Base-by-base conservation (phyloP, 139 green algal genomes). In the Axilococcus clingmanii region DNA sequence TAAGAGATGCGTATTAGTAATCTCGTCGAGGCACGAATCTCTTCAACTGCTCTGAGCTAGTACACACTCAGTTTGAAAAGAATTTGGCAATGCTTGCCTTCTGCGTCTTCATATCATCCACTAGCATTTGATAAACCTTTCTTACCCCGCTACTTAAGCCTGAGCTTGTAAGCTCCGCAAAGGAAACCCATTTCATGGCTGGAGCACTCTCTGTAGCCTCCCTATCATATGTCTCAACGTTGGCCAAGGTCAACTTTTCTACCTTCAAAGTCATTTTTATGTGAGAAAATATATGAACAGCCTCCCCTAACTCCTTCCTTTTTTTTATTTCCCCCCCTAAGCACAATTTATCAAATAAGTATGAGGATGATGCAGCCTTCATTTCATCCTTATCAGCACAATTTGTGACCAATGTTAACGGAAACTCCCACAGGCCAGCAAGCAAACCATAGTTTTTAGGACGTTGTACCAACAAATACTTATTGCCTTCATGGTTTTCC, bases 401-500 rank as follows among this genome's bases (percentile, higher is more conserved):
- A 4, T 17, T 24, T 16, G 40, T 44, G 27, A 66, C 46, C 33
- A 20, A 31, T 40, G 55, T 47, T 42, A 66, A 48, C n/a, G 78
- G 78, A 32, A 84, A 84, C 56, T 88, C 75, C 80, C 80, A 88
- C 8, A 88, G 49, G 15, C 78, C 80, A 38, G 76, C 80, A 25
- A 89, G 64, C 22, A 89, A 57, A 2, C 80, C 80, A n/a, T n/a
- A n/a, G 4, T 36, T 52, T 14, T 41, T 40, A 14, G 80, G 78
- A 2, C 80, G 57, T 64, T 84, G 59, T 4, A 79, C 57, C 50
- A 89, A 47, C n/a, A 87, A 52, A 53, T 69, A 79, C 11, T 49
- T 29, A 19, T 12, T 19, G 11, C 11, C 28, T 3, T 19, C 47
- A 31, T 52, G 36, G 7, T 17, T 55, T 24, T 27, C 22, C 52